A percentile compares a stretch with the other conserved stretches of the same genome.
These are phyloP conservation scores for Orbilia quercus DNA, from an alignment of 2,329 filamentous ascomycete genomes.

Conservation along the genomic window DNA sequence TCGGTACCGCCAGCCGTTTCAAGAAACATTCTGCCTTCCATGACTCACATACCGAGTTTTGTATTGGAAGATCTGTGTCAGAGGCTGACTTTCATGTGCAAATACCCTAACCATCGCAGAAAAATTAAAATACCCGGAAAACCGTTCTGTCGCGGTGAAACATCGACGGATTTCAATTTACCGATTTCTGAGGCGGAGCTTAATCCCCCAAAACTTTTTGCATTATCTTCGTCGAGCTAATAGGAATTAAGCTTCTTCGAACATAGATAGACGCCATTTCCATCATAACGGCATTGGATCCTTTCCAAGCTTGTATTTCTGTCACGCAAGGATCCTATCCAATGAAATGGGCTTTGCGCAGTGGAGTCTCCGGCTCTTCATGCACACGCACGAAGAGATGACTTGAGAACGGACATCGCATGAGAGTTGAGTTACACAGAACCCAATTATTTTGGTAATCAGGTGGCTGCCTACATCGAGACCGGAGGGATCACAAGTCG, in stretches of 20 bases:
- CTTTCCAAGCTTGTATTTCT: constrained; percentile 6
- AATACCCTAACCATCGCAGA: neutral
- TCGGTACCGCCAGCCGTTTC: neutral
- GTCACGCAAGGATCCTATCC: constrained; percentile 6
- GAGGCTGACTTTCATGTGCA: neutral
- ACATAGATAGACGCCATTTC: constrained; percentile 1
- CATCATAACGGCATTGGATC: constrained; percentile 24
- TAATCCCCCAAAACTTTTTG: constrained; percentile 16
- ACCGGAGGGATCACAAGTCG: constrained; percentile 12
- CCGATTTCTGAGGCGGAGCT: neutral
- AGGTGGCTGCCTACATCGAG: neutral
- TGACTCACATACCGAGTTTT: neutral
- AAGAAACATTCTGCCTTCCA: neutral
- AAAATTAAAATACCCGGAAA: neutral
- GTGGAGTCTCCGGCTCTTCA: constrained; percentile 10
- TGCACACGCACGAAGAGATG: constrained; percentile 8
- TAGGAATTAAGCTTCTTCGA: no score
- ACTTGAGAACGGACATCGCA: neutral
- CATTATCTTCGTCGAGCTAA: neutral
- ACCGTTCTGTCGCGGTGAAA: neutral
- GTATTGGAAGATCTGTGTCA: neutral
- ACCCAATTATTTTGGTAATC: constrained; percentile 21
- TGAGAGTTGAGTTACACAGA: constrained; percentile 29
- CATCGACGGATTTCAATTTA: neutral
- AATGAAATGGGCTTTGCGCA: constrained; percentile 3